Percentiles rank a stretch among this genome's conserved stretches.
These are phyloP conservation scores for Entomortierella lignicola DNA, from an alignment of 192 early-diverging fungal genomes.

Conservation along the genomic window DNA sequence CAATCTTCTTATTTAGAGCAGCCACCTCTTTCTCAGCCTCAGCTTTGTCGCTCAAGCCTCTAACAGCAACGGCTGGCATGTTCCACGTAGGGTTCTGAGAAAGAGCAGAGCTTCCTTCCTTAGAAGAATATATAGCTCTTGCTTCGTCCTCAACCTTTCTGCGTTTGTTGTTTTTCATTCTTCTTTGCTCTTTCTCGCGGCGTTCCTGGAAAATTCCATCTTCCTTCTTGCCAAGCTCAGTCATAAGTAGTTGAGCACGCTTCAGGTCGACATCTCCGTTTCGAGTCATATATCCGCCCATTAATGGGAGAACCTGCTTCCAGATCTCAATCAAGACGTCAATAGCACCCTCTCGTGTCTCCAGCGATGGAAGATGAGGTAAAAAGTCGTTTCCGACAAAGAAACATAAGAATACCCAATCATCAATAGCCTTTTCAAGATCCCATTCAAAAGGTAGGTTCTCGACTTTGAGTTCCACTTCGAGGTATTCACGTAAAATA, in stretches of 20 bases:
- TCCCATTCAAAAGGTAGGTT: conserved; percentile 82
- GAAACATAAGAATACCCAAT: conserved; percentile 97
- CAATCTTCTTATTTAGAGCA: conserved; percentile 47
- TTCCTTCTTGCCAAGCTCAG: conserved; percentile 87
- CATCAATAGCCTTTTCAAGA: conserved; percentile 93
- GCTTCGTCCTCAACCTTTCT: conserved; percentile 49
- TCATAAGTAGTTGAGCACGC: conserved; percentile 82
- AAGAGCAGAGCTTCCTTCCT: conserved; percentile 32
- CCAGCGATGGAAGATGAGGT: conserved; percentile 92
- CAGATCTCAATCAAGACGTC: conserved; percentile 90
- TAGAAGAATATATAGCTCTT: conserved; percentile 31
- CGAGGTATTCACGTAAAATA: conserved; percentile 92
- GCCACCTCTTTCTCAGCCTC: conserved; percentile 49
- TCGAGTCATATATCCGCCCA: conserved; percentile 88
- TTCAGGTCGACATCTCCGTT: conserved; percentile 83
- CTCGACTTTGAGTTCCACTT: conserved; percentile 79
- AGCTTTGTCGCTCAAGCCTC: conserved; percentile 36
- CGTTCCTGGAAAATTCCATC: conserved; percentile 79
- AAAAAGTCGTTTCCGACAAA: conserved; percentile 98
- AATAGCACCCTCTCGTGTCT: conserved; percentile 96
- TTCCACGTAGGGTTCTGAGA: conserved; percentile 31
- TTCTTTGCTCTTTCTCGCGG: conserved; percentile 63
- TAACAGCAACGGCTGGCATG: conserved; percentile 49
- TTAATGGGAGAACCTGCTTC: conserved; percentile 80
- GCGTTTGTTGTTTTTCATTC: conserved; percentile 57